phyloP scores from a whole-genome alignment of 345 rosid species.

The Draba incana region DNA sequence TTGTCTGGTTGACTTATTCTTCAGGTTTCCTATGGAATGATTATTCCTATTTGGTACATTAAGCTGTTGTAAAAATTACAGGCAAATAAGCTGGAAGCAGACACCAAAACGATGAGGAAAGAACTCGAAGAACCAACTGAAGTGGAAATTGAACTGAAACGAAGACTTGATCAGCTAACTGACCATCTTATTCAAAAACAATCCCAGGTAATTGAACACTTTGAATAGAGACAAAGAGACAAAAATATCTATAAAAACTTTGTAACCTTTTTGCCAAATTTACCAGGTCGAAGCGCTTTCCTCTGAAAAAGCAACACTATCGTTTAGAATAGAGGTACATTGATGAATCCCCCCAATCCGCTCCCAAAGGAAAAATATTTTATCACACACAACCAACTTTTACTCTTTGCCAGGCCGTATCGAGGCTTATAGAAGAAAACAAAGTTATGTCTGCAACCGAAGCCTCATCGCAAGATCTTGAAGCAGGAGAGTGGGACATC shows the following conservation, averaged over 20 bases:
- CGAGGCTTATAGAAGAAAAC: conserved; percentile 78
- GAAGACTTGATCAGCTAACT: conserved; percentile 87
- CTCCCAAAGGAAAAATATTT: conserved; percentile 3
- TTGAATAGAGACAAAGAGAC: conserved; percentile 5
- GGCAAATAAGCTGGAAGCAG: conserved; percentile 67
- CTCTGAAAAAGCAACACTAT: conserved; percentile 86
- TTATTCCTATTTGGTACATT: conserved; percentile 2
- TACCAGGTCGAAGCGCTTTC: conserved; percentile 87
- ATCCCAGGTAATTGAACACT: conserved; percentile 67
- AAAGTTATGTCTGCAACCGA: conserved; percentile 43
- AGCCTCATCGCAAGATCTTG: conserved; percentile 57
- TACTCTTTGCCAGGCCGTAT: conserved; percentile 57
- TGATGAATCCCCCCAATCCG: conserved; percentile 21
- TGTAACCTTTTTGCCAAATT: conserved; percentile 16
- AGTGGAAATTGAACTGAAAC: conserved; percentile 81
- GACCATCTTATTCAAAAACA: conserved; percentile 99
- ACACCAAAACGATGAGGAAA: conserved; percentile 70
- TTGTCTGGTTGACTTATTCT: conserved; percentile 22
- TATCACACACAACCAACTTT: conserved; percentile 6
- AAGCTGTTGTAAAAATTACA: conserved; percentile 35
- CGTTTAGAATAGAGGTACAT: conserved; percentile 85
- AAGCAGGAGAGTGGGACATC: conserved; percentile 64
- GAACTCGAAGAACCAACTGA: conserved; percentile 90
- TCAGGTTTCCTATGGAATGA: conserved; percentile 8
- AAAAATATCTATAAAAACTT: not conserved